A percentile compares a stretch with the other conserved stretches of the same genome.
Conservation (phyloP, 257 asterid species). For the Buddleja alternifolia region DNA sequence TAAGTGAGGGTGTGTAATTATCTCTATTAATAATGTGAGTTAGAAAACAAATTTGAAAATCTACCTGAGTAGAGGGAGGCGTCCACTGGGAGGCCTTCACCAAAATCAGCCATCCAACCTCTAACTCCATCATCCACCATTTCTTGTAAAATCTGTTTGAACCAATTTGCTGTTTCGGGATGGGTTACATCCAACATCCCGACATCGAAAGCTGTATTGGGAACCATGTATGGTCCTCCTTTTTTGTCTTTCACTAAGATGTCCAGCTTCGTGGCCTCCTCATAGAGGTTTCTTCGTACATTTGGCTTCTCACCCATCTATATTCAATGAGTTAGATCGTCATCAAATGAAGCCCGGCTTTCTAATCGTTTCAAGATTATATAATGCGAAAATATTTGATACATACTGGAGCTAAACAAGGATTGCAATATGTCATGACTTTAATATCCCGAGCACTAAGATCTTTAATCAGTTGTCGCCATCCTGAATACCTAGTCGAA, state of each 20-base stretch:
- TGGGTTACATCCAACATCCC: slow-evolving; percentile 96
- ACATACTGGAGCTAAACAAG: slow-evolving; percentile 92
- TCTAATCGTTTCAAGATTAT: neutral
- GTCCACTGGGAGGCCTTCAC: slow-evolving; percentile 95
- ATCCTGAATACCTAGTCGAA: slow-evolving; percentile 69
- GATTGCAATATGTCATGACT: slow-evolving; percentile 99
- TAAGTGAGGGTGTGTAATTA: too few relatives aligned
- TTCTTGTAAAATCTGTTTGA: slow-evolving; percentile 77
- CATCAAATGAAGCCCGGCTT: neutral
- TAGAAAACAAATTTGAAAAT: slow-evolving; percentile 6
- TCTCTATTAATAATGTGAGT: neutral
- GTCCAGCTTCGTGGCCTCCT: slow-evolving; percentile 81
- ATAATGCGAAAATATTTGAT: too few relatives aligned
- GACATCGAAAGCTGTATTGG: slow-evolving; percentile 92
- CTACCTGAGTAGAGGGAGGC: slow-evolving; percentile 87
- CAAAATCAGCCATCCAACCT: slow-evolving; percentile 99
- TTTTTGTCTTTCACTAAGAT: slow-evolving; percentile 75
- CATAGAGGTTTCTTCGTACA: slow-evolving; percentile 62
- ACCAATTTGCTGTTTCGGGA: slow-evolving; percentile 74
- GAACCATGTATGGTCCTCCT: slow-evolving; percentile 85
- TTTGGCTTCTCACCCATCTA: slow-evolving; percentile 75
- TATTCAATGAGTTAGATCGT: slow-evolving; percentile 22
- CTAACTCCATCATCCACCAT: slow-evolving; percentile 96
- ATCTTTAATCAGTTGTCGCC: slow-evolving; percentile 67
- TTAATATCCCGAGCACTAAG: slow-evolving; percentile 53